phyloP scores from a whole-genome alignment of 345 rosid genomes.

The Anacardium occidentale region DNA sequence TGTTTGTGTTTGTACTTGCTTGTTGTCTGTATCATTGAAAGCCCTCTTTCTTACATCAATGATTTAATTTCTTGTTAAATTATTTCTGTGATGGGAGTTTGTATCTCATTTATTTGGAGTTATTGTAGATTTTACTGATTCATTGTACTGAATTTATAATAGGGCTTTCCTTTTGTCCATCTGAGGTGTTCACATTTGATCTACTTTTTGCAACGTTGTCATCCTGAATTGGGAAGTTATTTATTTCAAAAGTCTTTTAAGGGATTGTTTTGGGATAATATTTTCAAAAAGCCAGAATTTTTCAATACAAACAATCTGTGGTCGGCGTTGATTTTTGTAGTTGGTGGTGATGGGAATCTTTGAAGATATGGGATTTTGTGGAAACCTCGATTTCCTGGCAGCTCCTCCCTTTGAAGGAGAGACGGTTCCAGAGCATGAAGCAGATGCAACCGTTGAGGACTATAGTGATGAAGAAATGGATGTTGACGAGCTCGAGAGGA shows the following conservation, averaged over 20 bases:
- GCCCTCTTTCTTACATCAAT: neutral
- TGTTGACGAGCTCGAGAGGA: slow-evolving; percentile 67
- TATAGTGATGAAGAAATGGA: slow-evolving; percentile 66
- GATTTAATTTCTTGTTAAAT: neutral
- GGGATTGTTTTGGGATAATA: too few species aligned
- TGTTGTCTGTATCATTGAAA: neutral
- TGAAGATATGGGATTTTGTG: slow-evolving; percentile 60
- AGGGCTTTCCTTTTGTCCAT: neutral
- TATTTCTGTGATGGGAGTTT: neutral
- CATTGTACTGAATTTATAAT: slow-evolving; percentile 12
- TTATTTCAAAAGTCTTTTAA: neutral
- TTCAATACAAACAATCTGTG: neutral
- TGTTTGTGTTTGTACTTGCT: neutral
- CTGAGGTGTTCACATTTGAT: slow-evolving; percentile 8
- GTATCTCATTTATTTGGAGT: neutral
- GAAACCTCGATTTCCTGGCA: slow-evolving; percentile 50
- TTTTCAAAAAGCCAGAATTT: too few species aligned
- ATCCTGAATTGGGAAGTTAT: neutral
- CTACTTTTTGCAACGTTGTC: neutral
- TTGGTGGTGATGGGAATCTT: slow-evolving; percentile 36
- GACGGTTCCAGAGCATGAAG: slow-evolving; percentile 38
- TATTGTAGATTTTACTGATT: slow-evolving; percentile 18
- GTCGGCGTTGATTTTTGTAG: neutral
- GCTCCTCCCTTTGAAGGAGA: slow-evolving; percentile 39
- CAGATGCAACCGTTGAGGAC: slow-evolving; percentile 48